Base-by-base conservation (phyloP, 1,284 basidiomycete genomes). In the Naganishia liquefaciens region DNA sequence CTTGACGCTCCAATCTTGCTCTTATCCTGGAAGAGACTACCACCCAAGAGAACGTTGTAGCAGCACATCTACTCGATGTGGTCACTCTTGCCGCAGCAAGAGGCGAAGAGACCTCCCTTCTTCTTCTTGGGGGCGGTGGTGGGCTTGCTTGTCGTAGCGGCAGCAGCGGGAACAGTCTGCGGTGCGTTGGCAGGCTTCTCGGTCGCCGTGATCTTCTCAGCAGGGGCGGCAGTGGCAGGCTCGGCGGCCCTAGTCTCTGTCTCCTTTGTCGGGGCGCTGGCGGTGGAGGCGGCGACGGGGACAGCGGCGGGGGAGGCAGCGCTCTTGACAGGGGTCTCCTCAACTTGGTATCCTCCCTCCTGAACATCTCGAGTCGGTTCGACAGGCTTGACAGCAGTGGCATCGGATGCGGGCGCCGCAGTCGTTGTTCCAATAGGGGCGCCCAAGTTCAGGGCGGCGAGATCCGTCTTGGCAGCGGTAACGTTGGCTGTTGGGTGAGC, bases 21-120 rank as follows among this genome's bases (percentile, higher is more conserved):
- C 13, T 9, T 7, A 13, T 13, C 13, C 33, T 5, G 2, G 33
- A 37, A 10, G 3, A 37, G 33, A 37, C 33, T 10, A 7, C 9
- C 33, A 37, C 33, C 33, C 13, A 37, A 37, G 6, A 13, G 7
- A 13, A 37, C 13, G 33, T 13, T 37, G 4, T 7, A 37, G 33
- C 33, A 1, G 43, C 42, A n/a, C n/a, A 42, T 30, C 28, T 72
- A 70, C 60, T 73, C 72, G 54, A 72, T 74, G 62, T 67, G 64
- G 57, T 68, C 65, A 52, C 68, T 69, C 54, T 63, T 67, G 23
- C 70, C 71, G 62, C 75, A 75, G 68, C 75, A 77, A 62, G 70
- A 70, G 17, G 68, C 64, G 69, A 75, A 75, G 21, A 75, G 66
- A 28, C 74, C 72, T 33, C 72, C 72, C 66, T 70, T 72, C 71